Conservation (phyloP, 1,284 basidiomycete species). For the Schizophyllum amplum region DNA sequence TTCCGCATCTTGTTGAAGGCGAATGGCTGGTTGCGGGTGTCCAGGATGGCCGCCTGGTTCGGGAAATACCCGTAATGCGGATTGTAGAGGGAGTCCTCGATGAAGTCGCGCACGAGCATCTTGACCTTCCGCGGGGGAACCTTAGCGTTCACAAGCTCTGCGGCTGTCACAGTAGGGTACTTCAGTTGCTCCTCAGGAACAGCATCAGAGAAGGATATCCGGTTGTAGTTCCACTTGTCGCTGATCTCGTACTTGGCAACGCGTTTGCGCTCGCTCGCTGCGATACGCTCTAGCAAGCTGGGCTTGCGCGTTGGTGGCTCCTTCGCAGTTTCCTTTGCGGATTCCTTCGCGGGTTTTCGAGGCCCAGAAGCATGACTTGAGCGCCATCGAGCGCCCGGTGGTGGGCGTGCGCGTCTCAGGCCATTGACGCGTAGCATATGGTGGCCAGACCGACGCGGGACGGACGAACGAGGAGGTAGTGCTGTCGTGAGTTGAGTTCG, state of each 20-base stretch:
- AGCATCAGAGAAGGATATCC: constrained; percentile 39
- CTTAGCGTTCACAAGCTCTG: constrained; percentile 51
- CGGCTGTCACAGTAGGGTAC: constrained; percentile 68
- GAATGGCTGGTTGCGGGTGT: constrained; percentile 56
- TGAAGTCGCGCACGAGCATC: constrained; percentile 95
- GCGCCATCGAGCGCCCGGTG: neutral
- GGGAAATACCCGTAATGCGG: constrained; percentile 97
- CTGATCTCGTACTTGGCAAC: neutral
- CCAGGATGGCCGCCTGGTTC: constrained; percentile 84
- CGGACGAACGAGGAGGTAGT: neutral
- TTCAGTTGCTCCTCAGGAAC: constrained; percentile 37
- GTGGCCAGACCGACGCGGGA: neutral
- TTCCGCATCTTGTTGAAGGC: constrained; percentile 68
- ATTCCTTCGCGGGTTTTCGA: neutral
- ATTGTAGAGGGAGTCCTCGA: constrained; percentile 96
- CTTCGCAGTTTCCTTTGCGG: neutral
- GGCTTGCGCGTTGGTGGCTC: neutral
- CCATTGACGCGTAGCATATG: neutral
- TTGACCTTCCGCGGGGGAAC: constrained; percentile 76
- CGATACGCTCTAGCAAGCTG: neutral
- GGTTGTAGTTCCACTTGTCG: constrained; percentile 71
- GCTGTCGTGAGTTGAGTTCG: neutral
- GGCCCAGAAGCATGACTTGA: too few species aligned
- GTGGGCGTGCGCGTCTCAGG: neutral
- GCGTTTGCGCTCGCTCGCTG: neutral